phyloP scores from a whole-genome alignment of 129 eudicot species.

The Erigeron canadensis region DNA sequence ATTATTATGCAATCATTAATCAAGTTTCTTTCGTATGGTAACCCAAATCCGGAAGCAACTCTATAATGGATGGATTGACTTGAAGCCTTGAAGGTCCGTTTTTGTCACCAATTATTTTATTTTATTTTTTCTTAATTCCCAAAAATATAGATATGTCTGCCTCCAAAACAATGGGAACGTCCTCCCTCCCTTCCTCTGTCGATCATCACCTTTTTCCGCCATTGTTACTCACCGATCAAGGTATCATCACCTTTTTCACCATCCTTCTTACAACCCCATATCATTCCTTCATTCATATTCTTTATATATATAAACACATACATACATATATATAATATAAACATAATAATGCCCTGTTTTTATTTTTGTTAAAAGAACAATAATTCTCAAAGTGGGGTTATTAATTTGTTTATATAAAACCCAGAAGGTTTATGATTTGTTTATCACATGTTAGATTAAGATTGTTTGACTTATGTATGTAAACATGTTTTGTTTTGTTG shows the following conservation, averaged over 20 bases:
- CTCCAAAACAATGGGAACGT: slow-evolving; percentile 29
- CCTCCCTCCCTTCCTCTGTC: no score
- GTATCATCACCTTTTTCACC: slow-evolving; percentile 6
- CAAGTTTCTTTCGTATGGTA: background rate
- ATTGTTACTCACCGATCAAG: slow-evolving; percentile 20
- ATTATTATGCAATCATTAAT: no score
- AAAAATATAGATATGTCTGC: slow-evolving; percentile 33
- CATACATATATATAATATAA: no score
- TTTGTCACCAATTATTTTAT: slow-evolving; percentile 10
- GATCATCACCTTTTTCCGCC: slow-evolving; percentile 22
- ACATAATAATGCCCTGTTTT: no score
- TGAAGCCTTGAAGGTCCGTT: slow-evolving; percentile 16
- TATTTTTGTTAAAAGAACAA: no score
- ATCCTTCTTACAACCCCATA: background rate
- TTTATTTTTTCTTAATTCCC: background rate
- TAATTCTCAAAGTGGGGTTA: background rate
- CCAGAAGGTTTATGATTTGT: background rate
- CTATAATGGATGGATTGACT: slow-evolving; percentile 18
- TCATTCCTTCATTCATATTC: slow-evolving; percentile 16
- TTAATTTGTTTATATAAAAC: slow-evolving; percentile 8
- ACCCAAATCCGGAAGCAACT: slow-evolving; percentile 26
- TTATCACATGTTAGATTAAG: no score
- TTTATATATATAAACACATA: background rate
- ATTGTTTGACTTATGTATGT: no score
- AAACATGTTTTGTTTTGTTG: no score